Evolutionary conservation across 371 early-diverging fungal species (phyloP).

Genomic region (Amoeboaphelidium occidentale): DNA sequence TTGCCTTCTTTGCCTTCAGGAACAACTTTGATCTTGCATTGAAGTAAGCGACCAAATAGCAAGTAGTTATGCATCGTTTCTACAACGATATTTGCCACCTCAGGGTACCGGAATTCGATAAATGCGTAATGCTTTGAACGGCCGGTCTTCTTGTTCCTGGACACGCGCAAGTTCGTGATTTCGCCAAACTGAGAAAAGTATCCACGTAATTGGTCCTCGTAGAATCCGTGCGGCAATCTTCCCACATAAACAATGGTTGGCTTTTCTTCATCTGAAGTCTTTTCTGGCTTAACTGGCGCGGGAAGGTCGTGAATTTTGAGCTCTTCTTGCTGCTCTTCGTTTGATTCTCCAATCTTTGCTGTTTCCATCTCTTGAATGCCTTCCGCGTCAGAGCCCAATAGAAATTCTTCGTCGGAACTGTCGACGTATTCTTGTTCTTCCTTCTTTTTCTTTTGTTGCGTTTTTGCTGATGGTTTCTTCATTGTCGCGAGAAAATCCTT

Average conservation of each 20-base stretch:
- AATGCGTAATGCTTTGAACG: constrained; percentile 70
- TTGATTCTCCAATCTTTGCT: too few relatives aligned
- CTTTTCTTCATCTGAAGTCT: constrained; percentile 3
- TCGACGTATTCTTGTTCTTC: too few relatives aligned
- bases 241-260: constrained; percentile 62
- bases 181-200: constrained; percentile 84
- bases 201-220: constrained; percentile 58
- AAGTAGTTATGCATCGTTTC: constrained; percentile 91
- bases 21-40: constrained; percentile 25
- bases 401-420: too few relatives aligned
- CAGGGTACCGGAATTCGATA: constrained; percentile 48
- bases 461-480: too few relatives aligned
- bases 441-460: too few relatives aligned
- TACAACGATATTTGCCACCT: constrained; percentile 69
- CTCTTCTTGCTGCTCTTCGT: too few relatives aligned
- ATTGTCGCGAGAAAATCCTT: too few relatives aligned
- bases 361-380: too few relatives aligned
- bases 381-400: too few relatives aligned
- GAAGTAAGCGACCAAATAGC: constrained; percentile 46
- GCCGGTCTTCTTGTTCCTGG: constrained; percentile 73
- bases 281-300: neutral
- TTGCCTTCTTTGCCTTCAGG: constrained; percentile 24
- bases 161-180: constrained; percentile 44
- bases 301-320: too few relatives aligned
- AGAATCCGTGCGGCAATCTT: constrained; percentile 84